Conservation (phyloP, 2,329 filamentous ascomycete genomes). For the Fusarium nygamai region DNA sequence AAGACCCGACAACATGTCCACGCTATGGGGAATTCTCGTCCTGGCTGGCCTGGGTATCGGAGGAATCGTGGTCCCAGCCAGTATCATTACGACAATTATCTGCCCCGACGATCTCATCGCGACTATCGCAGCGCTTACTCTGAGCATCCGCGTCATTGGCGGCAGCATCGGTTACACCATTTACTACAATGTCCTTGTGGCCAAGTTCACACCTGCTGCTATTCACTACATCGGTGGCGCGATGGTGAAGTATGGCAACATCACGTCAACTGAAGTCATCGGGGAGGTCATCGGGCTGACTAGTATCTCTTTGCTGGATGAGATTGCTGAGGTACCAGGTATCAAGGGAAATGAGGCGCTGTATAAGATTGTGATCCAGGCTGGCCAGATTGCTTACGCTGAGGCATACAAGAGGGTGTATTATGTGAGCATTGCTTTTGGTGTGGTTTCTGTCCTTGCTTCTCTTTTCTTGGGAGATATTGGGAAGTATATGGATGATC, state of each 20-base stretch:
- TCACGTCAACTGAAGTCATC: neutral
- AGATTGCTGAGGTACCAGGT: neutral
- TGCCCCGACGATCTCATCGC: neutral
- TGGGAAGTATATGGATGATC: neutral
- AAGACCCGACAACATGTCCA: neutral
- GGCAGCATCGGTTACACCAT: neutral
- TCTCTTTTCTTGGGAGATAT: neutral
- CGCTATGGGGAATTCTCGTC: neutral
- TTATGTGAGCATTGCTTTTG: neutral
- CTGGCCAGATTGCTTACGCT: neutral
- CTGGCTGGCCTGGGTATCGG: neutral
- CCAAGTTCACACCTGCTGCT: neutral
- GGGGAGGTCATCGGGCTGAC: neutral
- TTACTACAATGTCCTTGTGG: neutral
- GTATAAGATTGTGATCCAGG: neutral
- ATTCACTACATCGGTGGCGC: neutral
- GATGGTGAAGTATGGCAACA: neutral
- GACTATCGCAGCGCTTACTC: neutral
- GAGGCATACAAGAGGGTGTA: slow-evolving; percentile 1
- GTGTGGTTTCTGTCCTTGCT: neutral
- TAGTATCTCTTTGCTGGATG: neutral
- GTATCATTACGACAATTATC: neutral
- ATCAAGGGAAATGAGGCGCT: neutral
- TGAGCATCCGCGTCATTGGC: neutral
- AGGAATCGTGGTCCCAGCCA: neutral